Base-by-base conservation (phyloP, 2,329 filamentous ascomycete species). In the Fusarium compactum region DNA sequence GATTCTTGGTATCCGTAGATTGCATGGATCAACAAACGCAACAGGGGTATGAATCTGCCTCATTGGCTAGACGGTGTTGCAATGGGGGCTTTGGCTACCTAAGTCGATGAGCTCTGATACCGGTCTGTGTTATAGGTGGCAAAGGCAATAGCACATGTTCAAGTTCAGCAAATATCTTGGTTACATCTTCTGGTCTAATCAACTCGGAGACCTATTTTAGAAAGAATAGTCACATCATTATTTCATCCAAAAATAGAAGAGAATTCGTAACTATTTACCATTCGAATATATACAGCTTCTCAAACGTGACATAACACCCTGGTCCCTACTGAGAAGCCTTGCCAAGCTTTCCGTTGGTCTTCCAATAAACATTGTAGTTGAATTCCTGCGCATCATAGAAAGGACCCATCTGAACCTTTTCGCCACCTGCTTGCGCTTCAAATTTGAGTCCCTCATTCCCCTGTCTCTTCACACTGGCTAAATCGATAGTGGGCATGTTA, bases 331-430 rank as follows among this genome's bases (percentile, higher is more conserved):
- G 14, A 16, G 29, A 55, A n/a, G 30, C 8, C 22, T 47, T 54
- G 3, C 43, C 34, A 16, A 73, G 24, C 16, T 46, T 51, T 0
- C 73, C 71, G 16, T 52, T 57, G 0, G 69, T 30, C 58, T 68
- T 76, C 82, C 81, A 83, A 51, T 84, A 84, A 11, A 82, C 80
- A 27, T 81, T 81, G 41, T 83, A 83, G 55, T 83, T 83, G 29
- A 80, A 78, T 0, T 75, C 80, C 14, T 82, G 80, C 0, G 81
- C 80, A 51, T 83, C 78, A 24, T 82, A 82, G 54, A 82, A 83
- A 2, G 82, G 79, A 3, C 72, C 75, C n/a, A 84, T 61, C 2
- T 65, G 70, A 0, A 83, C 78, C 3, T 64, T 68, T 44, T 76
- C 62, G 0, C 76, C 78, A 22, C 71, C 74, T 1, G 79, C 77